Evolutionary conservation across 1,284 basidiomycete species (phyloP).

Genomic region (Stygiomarasmius scandens): DNA sequence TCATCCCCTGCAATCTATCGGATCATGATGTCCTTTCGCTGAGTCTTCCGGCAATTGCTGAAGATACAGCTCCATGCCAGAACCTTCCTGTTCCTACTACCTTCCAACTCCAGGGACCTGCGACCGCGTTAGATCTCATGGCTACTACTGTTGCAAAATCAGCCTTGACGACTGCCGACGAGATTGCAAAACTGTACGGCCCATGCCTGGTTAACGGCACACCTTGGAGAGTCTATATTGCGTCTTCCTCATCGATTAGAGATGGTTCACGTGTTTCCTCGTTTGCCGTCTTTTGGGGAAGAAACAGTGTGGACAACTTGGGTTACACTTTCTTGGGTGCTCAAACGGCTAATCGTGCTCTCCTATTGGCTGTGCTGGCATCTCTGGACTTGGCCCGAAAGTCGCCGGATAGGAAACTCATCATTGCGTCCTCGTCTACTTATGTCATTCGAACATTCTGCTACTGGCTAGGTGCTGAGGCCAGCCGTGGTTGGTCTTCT

Average conservation of each 20-base stretch:
- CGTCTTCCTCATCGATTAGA: background rate
- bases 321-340: background rate
- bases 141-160: background rate
- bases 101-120: too few species aligned
- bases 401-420: background rate
- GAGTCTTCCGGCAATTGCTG: too few species aligned
- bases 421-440: background rate
- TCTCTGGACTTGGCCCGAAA: background rate
- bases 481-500: background rate
- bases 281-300: background rate
- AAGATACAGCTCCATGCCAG: too few species aligned
- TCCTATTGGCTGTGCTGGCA: background rate
- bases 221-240: background rate
- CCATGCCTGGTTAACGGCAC: background rate
- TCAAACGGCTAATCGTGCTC: background rate
- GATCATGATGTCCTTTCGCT: too few species aligned
- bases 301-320: background rate
- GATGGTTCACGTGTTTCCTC: background rate
- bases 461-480: background rate
- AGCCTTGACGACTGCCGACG: background rate
- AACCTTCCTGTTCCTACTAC: too few species aligned
- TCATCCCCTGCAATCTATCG: background rate
- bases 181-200: background rate
- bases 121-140: background rate
- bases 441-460: background rate